These are phyloP conservation scores for Phialemonium atrogriseum DNA, from an alignment of 2,329 filamentous ascomycete genomes.

Conservation along the genomic window DNA sequence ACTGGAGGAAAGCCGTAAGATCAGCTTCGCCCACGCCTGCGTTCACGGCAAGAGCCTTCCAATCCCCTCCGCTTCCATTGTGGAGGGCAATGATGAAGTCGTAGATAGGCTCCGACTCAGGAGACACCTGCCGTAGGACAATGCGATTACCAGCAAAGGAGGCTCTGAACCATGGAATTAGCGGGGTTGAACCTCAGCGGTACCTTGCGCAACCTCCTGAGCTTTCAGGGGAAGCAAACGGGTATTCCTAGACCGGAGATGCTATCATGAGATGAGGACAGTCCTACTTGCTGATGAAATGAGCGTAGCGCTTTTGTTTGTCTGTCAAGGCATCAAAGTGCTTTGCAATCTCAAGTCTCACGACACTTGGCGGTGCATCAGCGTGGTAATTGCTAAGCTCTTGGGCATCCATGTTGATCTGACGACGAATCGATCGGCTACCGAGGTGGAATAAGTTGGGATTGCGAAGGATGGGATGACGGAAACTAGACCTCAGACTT, in stretches of 20 bases:
- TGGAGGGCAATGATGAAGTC: conserved; percentile 72
- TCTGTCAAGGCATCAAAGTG: conserved; percentile 76
- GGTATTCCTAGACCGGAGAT: background rate
- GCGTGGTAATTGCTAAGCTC: conserved; percentile 74
- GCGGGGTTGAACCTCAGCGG: no score
- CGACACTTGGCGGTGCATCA: conserved; percentile 81
- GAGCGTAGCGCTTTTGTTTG: conserved; percentile 81
- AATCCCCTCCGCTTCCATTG: conserved; percentile 59
- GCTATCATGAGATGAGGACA: background rate
- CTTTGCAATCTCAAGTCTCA: conserved; percentile 81
- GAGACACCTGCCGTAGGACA: conserved; percentile 72
- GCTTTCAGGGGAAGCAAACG: no score
- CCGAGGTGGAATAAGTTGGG: background rate
- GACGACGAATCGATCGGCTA: conserved; percentile 7
- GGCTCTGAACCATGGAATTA: conserved; percentile 42
- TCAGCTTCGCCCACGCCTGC: conserved; percentile 57
- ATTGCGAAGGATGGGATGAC: background rate
- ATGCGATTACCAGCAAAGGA: conserved; percentile 70
- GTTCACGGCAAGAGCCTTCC: conserved; percentile 57
- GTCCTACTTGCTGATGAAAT: conserved; percentile 74
- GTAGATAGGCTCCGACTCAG: conserved; percentile 73
- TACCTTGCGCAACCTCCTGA: no score
- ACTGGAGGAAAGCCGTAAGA: conserved; percentile 63
- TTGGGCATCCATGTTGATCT: conserved; percentile 45
- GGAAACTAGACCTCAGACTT: background rate